Base-by-base conservation (phyloP, 2,329 filamentous ascomycete species). In the Penicillium sp. region DNA sequence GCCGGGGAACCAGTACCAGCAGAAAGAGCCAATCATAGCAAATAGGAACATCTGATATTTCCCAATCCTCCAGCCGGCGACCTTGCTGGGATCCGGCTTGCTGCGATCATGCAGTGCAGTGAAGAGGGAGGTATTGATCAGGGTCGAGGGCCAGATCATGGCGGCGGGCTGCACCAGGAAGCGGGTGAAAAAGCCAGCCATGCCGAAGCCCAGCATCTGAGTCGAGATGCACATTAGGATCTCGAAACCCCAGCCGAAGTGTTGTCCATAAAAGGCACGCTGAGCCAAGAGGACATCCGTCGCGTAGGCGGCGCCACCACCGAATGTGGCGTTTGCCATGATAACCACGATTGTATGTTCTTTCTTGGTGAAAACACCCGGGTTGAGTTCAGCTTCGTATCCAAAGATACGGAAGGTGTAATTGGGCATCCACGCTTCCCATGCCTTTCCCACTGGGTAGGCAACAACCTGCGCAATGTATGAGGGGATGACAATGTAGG, bases 201-300 rank as follows among this genome's bases (percentile, higher is more conserved):
- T 79, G 2, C 83, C 82, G 58, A 86, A 86, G 0, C 83, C 83
- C 10, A 85, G 69, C 49, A 82, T 83, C 64, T 87, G 85, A 2
- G 81, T 85, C 7, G 81, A 84, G 15, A 88, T 73, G 21, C 79
- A 81, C 52, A 86, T 72, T 15, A 87, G 70, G 28, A 87, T 67
- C 64, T 87, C 81, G 61, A 84, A 88, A 1, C 72, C 55, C 54
- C 85, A 74, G 19, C 83, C 83, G 60, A 85, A 85, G 51, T 82
- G 72, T 58, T 86, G 78, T 63, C 83, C 81, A 63, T 88, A 88
- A 59, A 87, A 88, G 15, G 83, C 76, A 17, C 80, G 70, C 67
- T 87, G 84, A 0, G 84, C 84, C 2, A 87, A 72, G 39, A 89
- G 78, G 28, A 87, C 83, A 57, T 88, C 85, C 1, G 84, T 88